Percentiles rank a stretch among this genome's conserved stretches.
phyloP scores from a whole-genome alignment of 2,329 filamentous ascomycete species.

The Colletotrichum orchidophilum region DNA sequence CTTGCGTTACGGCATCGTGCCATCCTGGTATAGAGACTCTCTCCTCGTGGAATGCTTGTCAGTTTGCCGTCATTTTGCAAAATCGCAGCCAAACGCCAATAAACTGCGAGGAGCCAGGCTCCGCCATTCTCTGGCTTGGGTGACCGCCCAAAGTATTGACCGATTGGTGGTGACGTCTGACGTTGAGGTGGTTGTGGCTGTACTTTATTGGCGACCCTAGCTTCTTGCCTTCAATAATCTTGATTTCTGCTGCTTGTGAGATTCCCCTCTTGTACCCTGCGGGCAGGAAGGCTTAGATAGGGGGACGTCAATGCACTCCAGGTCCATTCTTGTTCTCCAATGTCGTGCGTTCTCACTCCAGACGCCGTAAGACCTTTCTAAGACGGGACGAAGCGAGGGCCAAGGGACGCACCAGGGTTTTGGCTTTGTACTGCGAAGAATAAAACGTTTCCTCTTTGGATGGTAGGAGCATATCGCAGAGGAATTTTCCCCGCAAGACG shows the following conservation, averaged over 20 bases:
- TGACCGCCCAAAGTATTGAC: slow-evolving; percentile 8
- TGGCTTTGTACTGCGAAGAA: slow-evolving; percentile 3
- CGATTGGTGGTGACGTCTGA: slow-evolving; percentile 25
- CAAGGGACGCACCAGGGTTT: slow-evolving; percentile 2
- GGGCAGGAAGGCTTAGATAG: neutral
- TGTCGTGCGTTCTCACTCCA: slow-evolving; percentile 12
- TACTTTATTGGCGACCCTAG: slow-evolving; percentile 1
- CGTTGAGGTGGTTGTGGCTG: neutral
- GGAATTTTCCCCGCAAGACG: slow-evolving; percentile 10
- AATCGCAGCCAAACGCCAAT: neutral
- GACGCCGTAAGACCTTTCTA: slow-evolving; percentile 9
- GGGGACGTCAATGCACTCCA: neutral
- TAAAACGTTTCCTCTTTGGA: neutral
- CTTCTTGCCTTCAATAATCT: neutral
- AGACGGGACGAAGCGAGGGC: slow-evolving; percentile 28
- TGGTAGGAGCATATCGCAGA: neutral
- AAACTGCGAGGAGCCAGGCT: neutral
- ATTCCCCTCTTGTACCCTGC: neutral
- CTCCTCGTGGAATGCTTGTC: slow-evolving; percentile 25
- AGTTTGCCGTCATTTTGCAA: slow-evolving; percentile 14
- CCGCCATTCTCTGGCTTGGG: neutral
- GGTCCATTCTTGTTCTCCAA: neutral
- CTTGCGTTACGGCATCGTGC: neutral
- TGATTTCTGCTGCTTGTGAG: neutral
- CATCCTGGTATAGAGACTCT: slow-evolving; percentile 6